These are phyloP conservation scores for Tetrapisispora nanseiensis DNA, from an alignment of 805 yeast genomes.

Conservation along the genomic window DNA sequence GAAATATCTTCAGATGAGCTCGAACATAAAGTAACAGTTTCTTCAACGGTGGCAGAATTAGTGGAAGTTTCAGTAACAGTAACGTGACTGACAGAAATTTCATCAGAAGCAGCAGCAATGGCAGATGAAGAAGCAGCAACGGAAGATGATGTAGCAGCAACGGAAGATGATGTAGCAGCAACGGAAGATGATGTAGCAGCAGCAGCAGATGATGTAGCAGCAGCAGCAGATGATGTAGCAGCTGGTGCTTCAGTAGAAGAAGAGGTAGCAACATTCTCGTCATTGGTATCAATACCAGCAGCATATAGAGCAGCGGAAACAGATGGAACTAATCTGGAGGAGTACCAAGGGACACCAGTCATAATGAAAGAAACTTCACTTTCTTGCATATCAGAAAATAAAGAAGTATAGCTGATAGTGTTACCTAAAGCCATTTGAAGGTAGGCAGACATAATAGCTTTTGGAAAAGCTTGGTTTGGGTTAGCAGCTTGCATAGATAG, in stretches of 20 bases:
- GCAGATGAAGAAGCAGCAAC: slow-evolving; percentile 3
- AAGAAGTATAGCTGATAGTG: slow-evolving; percentile 3
- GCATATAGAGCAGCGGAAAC: slow-evolving; percentile 3
- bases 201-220: neutral
- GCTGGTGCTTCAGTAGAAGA: neutral
- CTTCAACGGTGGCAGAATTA: neutral
- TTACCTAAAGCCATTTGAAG: slow-evolving; percentile 1
- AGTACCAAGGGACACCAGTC: slow-evolving; percentile 26
- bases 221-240: neutral
- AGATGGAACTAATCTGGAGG: slow-evolving; percentile 10
- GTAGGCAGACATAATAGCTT: slow-evolving; percentile 3
- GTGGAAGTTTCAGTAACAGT: slow-evolving; percentile 11
- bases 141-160: slow-evolving; percentile 2
- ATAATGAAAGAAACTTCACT: neutral
- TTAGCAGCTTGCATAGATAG: slow-evolving; percentile 6
- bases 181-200: neutral
- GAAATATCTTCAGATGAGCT: slow-evolving; percentile 1
- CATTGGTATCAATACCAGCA: slow-evolving; percentile 2
- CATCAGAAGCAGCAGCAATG: slow-evolving; percentile 2
- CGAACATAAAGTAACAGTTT: slow-evolving; percentile 6
- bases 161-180: slow-evolving; percentile 4
- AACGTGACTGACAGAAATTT: slow-evolving; percentile 10
- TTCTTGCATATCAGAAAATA: slow-evolving; percentile 1
- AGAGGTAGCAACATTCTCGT: slow-evolving; percentile 1
- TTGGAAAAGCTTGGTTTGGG: slow-evolving; percentile 7